Percentiles rank a stretch among this genome's conserved stretches.
phyloP scores from a whole-genome alignment of 1,284 basidiomycete species.

The Singerocomus rubriflavus region DNA sequence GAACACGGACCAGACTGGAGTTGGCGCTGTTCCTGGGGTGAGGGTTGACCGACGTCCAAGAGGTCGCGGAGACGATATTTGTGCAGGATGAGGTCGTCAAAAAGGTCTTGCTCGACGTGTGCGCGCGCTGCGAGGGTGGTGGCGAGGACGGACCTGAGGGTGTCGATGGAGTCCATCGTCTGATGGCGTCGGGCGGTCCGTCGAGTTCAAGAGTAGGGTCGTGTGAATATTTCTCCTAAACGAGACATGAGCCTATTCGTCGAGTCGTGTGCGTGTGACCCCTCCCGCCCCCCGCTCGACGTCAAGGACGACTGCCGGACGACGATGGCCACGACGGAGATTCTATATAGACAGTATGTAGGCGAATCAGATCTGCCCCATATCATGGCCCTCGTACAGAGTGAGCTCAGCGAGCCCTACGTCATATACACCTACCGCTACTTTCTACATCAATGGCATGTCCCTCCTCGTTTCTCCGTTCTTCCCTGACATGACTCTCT shows the following conservation, averaged over 20 bases:
- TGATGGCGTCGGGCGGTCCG: background rate
- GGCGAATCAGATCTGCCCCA: slow-evolving; percentile 78
- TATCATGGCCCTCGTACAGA: slow-evolving; percentile 86
- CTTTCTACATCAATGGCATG: slow-evolving; percentile 91
- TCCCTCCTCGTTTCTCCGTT: background rate
- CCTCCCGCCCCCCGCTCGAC: no score
- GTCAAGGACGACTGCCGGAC: no score
- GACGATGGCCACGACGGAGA: slow-evolving; percentile 36
- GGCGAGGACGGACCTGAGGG: slow-evolving; percentile 42
- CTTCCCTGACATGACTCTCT: slow-evolving; percentile 6
- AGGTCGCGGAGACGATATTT: slow-evolving; percentile 58
- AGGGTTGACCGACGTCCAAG: slow-evolving; percentile 62
- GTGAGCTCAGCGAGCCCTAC: slow-evolving; percentile 93
- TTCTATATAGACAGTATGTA: slow-evolving; percentile 68
- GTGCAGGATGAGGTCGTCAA: slow-evolving; percentile 67
- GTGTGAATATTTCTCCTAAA: slow-evolving; percentile 13
- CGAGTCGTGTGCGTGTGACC: no score
- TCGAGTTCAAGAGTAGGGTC: background rate
- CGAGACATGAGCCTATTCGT: no score
- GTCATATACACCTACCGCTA: slow-evolving; percentile 93
- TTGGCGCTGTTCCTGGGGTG: slow-evolving; percentile 62
- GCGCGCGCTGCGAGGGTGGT: slow-evolving; percentile 40
- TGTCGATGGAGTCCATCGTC: slow-evolving; percentile 43
- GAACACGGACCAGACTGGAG: slow-evolving; percentile 62
- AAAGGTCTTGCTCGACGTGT: slow-evolving; percentile 68